Conservation (phyloP, 2,329 filamentous ascomycete species). For the Aureobasidium vineae region DNA sequence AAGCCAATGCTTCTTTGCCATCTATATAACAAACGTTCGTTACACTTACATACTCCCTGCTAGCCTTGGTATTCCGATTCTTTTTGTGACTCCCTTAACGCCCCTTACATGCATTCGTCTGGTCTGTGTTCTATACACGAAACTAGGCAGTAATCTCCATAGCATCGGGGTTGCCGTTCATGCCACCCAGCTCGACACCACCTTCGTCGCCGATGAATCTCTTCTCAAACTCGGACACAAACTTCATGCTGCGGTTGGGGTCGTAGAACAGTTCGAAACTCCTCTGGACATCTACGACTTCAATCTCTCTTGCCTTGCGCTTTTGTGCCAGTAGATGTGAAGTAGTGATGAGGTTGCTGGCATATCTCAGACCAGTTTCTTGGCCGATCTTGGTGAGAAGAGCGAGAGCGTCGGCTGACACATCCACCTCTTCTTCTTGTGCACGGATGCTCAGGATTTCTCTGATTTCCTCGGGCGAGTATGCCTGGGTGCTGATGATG, state of each 20-base stretch:
- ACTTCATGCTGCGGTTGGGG: slow-evolving; percentile 79
- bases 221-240: slow-evolving; percentile 87
- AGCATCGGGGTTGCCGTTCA: slow-evolving; percentile 56
- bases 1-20: not conserved
- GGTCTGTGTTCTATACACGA: not conserved
- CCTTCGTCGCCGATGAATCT: slow-evolving; percentile 88
- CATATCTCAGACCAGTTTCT: slow-evolving; percentile 88
- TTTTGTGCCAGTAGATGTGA: slow-evolving; percentile 85
- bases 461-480: slow-evolving; percentile 78
- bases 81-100: slow-evolving; percentile 25
- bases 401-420: slow-evolving; percentile 84
- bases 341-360: slow-evolving; percentile 96
- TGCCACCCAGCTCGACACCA: slow-evolving; percentile 63
- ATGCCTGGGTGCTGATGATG: slow-evolving; percentile 91
- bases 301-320: slow-evolving; percentile 78
- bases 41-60: not conserved
- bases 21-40: slow-evolving; percentile 2
- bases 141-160: slow-evolving; percentile 62
- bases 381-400: slow-evolving; percentile 93
- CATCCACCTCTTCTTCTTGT: slow-evolving; percentile 92
- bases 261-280: slow-evolving; percentile 96
- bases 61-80: slow-evolving; percentile 28
- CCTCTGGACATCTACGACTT: slow-evolving; percentile 83
- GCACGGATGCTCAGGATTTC: slow-evolving; percentile 92
- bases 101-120: slow-evolving; percentile 8